A percentile compares a stretch with the other conserved stretches of the same genome.
Conservation (phyloP, 2,329 filamentous ascomycete species). For the Fusarium sp. region DNA sequence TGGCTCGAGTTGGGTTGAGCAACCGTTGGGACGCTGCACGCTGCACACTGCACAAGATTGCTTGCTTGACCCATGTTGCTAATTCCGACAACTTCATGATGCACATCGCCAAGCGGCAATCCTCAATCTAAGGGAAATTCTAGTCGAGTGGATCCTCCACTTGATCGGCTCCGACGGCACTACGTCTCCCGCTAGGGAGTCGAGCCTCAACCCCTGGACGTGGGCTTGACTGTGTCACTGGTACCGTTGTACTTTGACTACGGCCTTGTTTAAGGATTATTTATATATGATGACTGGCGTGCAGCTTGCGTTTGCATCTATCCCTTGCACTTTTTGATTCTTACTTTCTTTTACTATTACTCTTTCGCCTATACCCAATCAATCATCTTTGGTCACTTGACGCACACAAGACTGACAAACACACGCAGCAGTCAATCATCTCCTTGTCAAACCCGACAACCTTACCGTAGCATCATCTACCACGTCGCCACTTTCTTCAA, state of each 20-base stretch:
- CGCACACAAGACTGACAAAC: slow-evolving; percentile 18
- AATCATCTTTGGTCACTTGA: background rate
- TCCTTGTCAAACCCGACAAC: slow-evolving; percentile 20
- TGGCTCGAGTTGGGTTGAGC: slow-evolving; percentile 19
- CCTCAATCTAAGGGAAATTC: slow-evolving; percentile 45
- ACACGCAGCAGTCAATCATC: slow-evolving; percentile 22
- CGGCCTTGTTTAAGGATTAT: slow-evolving; percentile 40
- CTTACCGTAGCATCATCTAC: slow-evolving; percentile 14
- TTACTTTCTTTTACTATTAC: slow-evolving; percentile 3
- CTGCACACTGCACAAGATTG: slow-evolving; percentile 1
- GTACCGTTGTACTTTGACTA: slow-evolving; percentile 32
- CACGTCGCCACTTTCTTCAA: slow-evolving; percentile 21
- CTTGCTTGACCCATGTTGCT: slow-evolving; percentile 13
- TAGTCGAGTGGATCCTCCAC: slow-evolving; percentile 45
- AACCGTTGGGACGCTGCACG: background rate
- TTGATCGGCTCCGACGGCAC: slow-evolving; percentile 45
- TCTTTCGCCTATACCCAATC: background rate
- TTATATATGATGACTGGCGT: slow-evolving; percentile 43
- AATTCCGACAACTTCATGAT: slow-evolving; percentile 40
- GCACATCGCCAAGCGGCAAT: slow-evolving; percentile 48
- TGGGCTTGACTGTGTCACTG: slow-evolving; percentile 38
- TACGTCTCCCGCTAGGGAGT: slow-evolving; percentile 39
- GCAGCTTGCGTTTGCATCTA: slow-evolving; percentile 15
- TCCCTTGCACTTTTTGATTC: slow-evolving; percentile 18
- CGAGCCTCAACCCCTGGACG: slow-evolving; percentile 43